Percentiles rank a stretch among this genome's conserved stretches.
These are phyloP conservation scores for Coemansia sp. DNA, from an alignment of 192 early-diverging fungal genomes.

Conservation along the genomic window DNA sequence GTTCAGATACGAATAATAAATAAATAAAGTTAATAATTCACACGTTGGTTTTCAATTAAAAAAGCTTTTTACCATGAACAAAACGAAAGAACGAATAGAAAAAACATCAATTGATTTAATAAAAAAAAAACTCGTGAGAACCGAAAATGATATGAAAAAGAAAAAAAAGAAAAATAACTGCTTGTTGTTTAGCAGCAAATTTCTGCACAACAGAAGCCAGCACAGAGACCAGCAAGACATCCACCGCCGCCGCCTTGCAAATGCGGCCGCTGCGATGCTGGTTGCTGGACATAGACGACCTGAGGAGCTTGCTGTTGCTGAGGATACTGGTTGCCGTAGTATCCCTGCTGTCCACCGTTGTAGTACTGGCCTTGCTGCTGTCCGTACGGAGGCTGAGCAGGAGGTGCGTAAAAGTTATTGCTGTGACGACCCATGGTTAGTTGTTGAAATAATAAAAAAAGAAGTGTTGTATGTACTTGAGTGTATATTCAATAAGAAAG, in stretches of 20 bases:
- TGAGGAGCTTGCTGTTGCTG: slow-evolving; percentile 27
- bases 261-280: neutral
- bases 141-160: too few relatives aligned
- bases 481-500: neutral
- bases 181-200: slow-evolving; percentile 11
- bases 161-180: neutral
- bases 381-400: slow-evolving; percentile 6
- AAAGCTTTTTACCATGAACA: too few relatives aligned
- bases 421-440: slow-evolving; percentile 5
- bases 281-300: slow-evolving; percentile 28
- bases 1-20: too few relatives aligned
- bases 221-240: slow-evolving; percentile 1
- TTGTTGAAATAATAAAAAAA: neutral
- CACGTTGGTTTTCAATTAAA: too few relatives aligned
- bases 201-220: slow-evolving; percentile 13
- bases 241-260: slow-evolving; percentile 9
- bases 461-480: neutral
- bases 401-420: slow-evolving; percentile 18
- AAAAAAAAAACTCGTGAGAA: neutral
- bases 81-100: too few relatives aligned
- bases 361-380: slow-evolving; percentile 23
- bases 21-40: too few relatives aligned
- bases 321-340: neutral
- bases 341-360: slow-evolving; percentile 7
- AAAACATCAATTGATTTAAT: too few relatives aligned